phyloP scores from a whole-genome alignment of 805 yeast species.

The Wickerhamomyces bovis region DNA sequence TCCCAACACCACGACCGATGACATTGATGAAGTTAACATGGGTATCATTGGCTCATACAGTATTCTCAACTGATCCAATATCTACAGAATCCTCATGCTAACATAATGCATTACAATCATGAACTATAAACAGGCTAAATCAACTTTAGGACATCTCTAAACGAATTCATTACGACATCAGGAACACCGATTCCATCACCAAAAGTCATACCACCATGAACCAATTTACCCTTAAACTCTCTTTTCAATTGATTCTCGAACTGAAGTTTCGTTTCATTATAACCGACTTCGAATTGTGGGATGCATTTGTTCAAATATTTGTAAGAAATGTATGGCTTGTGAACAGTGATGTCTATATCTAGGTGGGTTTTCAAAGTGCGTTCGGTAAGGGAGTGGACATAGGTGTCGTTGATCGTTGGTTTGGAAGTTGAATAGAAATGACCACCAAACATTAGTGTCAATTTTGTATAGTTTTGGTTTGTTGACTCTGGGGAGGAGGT shows the following conservation, averaged over 20 bases:
- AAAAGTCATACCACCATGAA: constrained; percentile 74
- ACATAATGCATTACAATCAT: neutral
- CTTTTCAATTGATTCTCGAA: constrained; percentile 29
- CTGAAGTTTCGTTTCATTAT: constrained; percentile 35
- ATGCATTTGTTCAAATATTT: constrained; percentile 53
- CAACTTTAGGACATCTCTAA: constrained; percentile 42
- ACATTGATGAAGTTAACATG: too few species aligned
- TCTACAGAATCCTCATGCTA: too few species aligned
- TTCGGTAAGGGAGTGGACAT: constrained; percentile 23
- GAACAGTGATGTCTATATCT: constrained; percentile 18
- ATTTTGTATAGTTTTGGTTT: constrained; percentile 45
- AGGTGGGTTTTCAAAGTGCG: constrained; percentile 35
- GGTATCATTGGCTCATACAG: too few species aligned
- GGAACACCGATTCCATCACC: constrained; percentile 86
- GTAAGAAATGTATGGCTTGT: constrained; percentile 17
- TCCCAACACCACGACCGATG: neutral
- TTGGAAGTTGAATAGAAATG: constrained; percentile 36
- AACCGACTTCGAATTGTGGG: constrained; percentile 78
- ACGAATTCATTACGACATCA: constrained; percentile 66
- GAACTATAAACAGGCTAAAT: constrained; percentile 2
- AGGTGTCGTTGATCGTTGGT: constrained; percentile 23
- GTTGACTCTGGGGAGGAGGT: constrained; percentile 4
- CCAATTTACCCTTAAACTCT: constrained; percentile 36
- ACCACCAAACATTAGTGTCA: constrained; percentile 92
- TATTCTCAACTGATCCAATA: too few species aligned